Percentiles rank a stretch among this genome's conserved stretches.
These are phyloP conservation scores for Bipolaris bicolor DNA, from an alignment of 2,329 filamentous ascomycete species.

Conservation along the genomic window DNA sequence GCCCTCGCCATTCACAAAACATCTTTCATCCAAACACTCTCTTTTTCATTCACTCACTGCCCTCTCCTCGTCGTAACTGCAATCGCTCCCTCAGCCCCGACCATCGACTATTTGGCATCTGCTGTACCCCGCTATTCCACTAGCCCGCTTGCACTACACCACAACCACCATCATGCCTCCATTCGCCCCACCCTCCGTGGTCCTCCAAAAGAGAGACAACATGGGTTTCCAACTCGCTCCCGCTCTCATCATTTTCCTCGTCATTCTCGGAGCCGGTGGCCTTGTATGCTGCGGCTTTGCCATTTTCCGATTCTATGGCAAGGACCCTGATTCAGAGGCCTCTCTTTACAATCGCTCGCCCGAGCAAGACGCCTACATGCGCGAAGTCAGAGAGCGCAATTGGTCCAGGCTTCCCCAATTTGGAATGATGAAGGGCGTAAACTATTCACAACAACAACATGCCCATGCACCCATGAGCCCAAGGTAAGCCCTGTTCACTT, in stretches of 20 bases:
- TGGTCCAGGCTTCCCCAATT: constrained; percentile 23
- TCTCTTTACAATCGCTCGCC: constrained; percentile 18
- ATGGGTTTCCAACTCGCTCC: constrained; percentile 37
- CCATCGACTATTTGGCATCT: background rate
- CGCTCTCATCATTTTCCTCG: constrained; percentile 36
- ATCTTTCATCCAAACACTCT: background rate
- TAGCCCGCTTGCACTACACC: background rate
- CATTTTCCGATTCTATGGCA: constrained; percentile 27
- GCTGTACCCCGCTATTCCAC: background rate
- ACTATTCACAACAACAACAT: constrained; percentile 13
- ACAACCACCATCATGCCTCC: constrained; percentile 1
- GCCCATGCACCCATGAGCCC: constrained; percentile 22
- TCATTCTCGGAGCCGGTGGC: constrained; percentile 34
- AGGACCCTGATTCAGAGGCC: constrained; percentile 10
- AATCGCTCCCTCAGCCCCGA: background rate
- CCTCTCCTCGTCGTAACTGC: background rate
- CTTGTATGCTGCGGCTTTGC: constrained; percentile 32
- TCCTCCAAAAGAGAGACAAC: constrained; percentile 32
- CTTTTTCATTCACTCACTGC: background rate
- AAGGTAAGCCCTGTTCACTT: constrained; percentile 11
- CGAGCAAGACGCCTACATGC: constrained; percentile 45
- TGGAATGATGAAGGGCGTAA: constrained; percentile 1
- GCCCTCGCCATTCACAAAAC: background rate
- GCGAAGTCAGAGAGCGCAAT: constrained; percentile 37
- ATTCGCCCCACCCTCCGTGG: constrained; percentile 14